phyloP scores from a whole-genome alignment of 2,329 filamentous ascomycete genomes.

The Ceratocystis destructans region DNA sequence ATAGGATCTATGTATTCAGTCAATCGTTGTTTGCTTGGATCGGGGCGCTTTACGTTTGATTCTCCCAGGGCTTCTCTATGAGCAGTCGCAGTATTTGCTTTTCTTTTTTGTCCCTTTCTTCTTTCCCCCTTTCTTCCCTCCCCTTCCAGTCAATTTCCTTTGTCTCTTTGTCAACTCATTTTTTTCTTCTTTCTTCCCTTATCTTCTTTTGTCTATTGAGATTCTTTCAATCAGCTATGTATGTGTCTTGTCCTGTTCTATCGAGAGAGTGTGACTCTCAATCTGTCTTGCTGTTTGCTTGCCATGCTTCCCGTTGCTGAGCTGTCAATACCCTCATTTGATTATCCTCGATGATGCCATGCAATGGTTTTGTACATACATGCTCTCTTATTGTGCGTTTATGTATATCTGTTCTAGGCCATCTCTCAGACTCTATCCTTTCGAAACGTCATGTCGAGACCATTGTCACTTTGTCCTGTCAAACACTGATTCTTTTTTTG shows the following conservation, averaged over 20 bases:
- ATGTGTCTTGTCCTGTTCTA: not conserved
- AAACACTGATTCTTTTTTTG: not conserved
- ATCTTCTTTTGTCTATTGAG: constrained; percentile 13
- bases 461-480: no score
- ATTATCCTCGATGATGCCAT: not conserved
- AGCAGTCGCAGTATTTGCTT: constrained; percentile 17
- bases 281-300: constrained; percentile 9
- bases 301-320: not conserved
- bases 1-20: constrained; percentile 19
- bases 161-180: constrained; percentile 10
- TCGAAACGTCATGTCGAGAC: no score
- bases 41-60: constrained; percentile 15
- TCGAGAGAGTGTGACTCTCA: not conserved
- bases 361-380: no score
- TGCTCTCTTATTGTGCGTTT: no score
- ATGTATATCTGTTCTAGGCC: no score
- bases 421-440: no score
- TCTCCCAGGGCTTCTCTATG: constrained; percentile 14
- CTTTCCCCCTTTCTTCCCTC: not conserved
- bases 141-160: constrained; percentile 12
- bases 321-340: not conserved
- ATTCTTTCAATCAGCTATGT: constrained; percentile 3
- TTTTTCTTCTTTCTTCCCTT: not conserved
- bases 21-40: constrained; percentile 16
- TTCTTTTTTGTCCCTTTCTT: constrained; percentile 10